Evolutionary conservation across 2,329 filamentous ascomycete species (phyloP).

Genomic region (Epichloe bromicola): DNA sequence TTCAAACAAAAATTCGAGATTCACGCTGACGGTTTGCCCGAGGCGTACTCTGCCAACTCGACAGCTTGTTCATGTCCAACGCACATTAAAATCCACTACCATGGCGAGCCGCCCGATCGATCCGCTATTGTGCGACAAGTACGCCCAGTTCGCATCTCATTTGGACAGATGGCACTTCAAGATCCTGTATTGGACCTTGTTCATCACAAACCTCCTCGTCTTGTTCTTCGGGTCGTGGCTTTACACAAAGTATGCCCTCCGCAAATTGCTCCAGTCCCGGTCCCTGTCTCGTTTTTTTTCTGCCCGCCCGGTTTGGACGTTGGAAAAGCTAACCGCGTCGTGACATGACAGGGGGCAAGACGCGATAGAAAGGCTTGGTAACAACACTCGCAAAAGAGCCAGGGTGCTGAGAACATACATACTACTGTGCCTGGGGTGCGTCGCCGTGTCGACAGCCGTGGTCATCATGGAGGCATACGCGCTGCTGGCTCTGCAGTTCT

Average conservation of each 20-base stretch:
- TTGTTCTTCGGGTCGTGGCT: slow-evolving; percentile 31
- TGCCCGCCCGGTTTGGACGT: too few relatives aligned
- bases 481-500: slow-evolving; percentile 43
- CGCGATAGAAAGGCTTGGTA: slow-evolving; percentile 23
- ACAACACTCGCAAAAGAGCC: slow-evolving; percentile 18
- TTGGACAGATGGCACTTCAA: slow-evolving; percentile 30
- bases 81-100: not conserved
- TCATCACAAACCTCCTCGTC: slow-evolving; percentile 29
- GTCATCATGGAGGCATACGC: slow-evolving; percentile 42
- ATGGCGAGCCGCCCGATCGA: slow-evolving; percentile 8
- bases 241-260: slow-evolving; percentile 25
- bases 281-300: not conserved
- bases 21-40: too few relatives aligned
- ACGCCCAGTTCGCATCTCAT: slow-evolving; percentile 31
- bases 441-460: slow-evolving; percentile 28
- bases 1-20: not conserved
- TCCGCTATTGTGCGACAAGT: slow-evolving; percentile 22
- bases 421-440: slow-evolving; percentile 29
- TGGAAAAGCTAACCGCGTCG: not conserved
- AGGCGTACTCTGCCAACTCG: too few relatives aligned
- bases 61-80: too few relatives aligned
- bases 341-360: slow-evolving; percentile 18
- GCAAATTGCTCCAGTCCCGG: not conserved
- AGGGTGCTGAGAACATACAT: slow-evolving; percentile 29
- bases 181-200: slow-evolving; percentile 33